A percentile compares a stretch with the other conserved stretches of the same genome.
These are phyloP conservation scores for Malassezia yamatoensis DNA, from an alignment of 1,284 basidiomycete genomes.

Conservation along the genomic window DNA sequence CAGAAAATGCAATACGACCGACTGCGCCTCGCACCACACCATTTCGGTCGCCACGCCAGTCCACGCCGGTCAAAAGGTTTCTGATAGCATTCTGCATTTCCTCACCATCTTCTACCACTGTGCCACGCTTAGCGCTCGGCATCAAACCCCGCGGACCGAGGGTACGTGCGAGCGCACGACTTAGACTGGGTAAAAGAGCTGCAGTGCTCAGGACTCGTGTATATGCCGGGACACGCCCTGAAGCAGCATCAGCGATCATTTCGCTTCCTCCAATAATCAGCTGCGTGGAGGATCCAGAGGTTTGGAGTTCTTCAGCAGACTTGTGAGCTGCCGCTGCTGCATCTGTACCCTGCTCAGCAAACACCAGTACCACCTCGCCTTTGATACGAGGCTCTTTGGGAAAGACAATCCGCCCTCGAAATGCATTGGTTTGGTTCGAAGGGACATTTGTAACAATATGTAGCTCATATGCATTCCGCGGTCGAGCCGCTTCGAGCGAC, in stretches of 20 bases:
- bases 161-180: constrained; percentile 64
- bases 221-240: constrained; percentile 34
- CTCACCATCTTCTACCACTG: constrained; percentile 67
- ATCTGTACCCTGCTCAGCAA: constrained; percentile 41
- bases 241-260: constrained; percentile 35
- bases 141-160: constrained; percentile 89
- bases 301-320: constrained; percentile 7
- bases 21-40: constrained; percentile 69
- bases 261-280: constrained; percentile 39
- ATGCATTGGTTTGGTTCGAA: constrained; percentile 42
- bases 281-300: constrained; percentile 9
- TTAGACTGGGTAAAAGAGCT: constrained; percentile 64
- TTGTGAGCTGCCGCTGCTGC: constrained; percentile 26
- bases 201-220: constrained; percentile 76
- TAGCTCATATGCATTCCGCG: constrained; percentile 39
- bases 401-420: constrained; percentile 38
- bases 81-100: constrained; percentile 56
- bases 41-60: constrained; percentile 83
- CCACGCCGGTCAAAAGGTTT: constrained; percentile 68
- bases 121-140: constrained; percentile 86
- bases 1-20: constrained; percentile 55
- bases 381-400: constrained; percentile 36
- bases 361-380: constrained; percentile 40
- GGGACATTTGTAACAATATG: constrained; percentile 43
- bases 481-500: constrained; percentile 26